These are phyloP conservation scores for Rhodofomes roseus DNA, from an alignment of 1,284 basidiomycete species.

Conservation along the genomic window DNA sequence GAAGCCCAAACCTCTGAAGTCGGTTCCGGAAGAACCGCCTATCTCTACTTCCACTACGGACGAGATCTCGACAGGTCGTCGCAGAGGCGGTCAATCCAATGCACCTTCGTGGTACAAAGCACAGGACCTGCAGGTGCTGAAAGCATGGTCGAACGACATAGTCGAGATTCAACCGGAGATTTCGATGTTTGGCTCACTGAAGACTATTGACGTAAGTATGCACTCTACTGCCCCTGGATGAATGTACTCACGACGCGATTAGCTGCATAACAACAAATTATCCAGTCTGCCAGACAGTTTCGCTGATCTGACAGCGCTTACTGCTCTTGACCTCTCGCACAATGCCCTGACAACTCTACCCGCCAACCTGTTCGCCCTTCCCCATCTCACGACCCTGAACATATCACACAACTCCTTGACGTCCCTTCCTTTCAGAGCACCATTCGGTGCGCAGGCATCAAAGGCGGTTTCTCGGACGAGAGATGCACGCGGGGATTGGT, in stretches of 20 bases:
- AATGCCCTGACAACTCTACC: conserved; percentile 64
- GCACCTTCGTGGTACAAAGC: conserved; percentile 73
- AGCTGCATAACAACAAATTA: conserved; percentile 76
- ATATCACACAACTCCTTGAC: conserved; percentile 66
- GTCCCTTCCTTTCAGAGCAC: conserved; percentile 56
- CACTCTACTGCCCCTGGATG: neutral
- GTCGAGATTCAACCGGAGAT: conserved; percentile 74
- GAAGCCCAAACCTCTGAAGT: conserved; percentile 59
- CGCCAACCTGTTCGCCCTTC: conserved; percentile 60
- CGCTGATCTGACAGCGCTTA: conserved; percentile 60
- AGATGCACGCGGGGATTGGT: conserved; percentile 45
- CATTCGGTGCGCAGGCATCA: conserved; percentile 35
- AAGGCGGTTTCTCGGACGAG: conserved; percentile 22
- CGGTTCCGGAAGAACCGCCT: conserved; percentile 57
- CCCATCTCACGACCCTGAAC: conserved; percentile 61
- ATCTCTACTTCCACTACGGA: conserved; percentile 37
- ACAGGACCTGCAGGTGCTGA: conserved; percentile 68
- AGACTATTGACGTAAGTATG: conserved; percentile 63
- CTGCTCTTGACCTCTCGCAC: conserved; percentile 64
- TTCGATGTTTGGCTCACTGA: conserved; percentile 75
- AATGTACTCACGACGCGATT: neutral
- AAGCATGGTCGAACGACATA: conserved; percentile 76
- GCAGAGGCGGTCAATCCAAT: conserved; percentile 29
- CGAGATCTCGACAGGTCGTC: conserved; percentile 7
- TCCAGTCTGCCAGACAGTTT: conserved; percentile 56